These are phyloP conservation scores for Lodderomyces orthopsilosis DNA, from an alignment of 1,139 yeast genomes.

Conservation along the genomic window DNA sequence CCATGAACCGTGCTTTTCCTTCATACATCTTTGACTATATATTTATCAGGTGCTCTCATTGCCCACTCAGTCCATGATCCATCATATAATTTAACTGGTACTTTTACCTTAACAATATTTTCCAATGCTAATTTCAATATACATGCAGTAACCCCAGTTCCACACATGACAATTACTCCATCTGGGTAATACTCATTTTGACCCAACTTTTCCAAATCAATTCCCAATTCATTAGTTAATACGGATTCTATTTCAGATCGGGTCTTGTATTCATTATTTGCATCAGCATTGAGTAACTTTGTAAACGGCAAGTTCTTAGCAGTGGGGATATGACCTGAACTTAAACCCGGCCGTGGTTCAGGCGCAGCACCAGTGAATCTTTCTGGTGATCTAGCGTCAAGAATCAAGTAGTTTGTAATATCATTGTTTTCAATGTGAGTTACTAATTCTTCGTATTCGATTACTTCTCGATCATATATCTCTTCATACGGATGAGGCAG, in stretches of 20 bases:
- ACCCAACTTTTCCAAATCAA: slow-evolving; percentile 20
- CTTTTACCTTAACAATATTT: slow-evolving; percentile 55
- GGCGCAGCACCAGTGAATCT: slow-evolving; percentile 77
- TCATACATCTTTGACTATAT: slow-evolving; percentile 24
- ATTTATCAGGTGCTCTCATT: slow-evolving; percentile 39
- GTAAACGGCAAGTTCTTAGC: slow-evolving; percentile 75
- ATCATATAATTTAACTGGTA: slow-evolving; percentile 66
- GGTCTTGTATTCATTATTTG: slow-evolving; percentile 48
- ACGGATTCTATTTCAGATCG: slow-evolving; percentile 42
- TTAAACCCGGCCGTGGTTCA: slow-evolving; percentile 84
- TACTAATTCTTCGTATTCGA: slow-evolving; percentile 62
- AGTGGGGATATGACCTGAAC: slow-evolving; percentile 88
- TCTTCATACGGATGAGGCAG: slow-evolving; percentile 15
- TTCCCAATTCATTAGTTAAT: slow-evolving; percentile 38
- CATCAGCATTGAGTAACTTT: slow-evolving; percentile 46
- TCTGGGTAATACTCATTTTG: slow-evolving; percentile 22
- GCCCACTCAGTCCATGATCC: slow-evolving; percentile 91
- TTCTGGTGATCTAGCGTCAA: slow-evolving; percentile 79
- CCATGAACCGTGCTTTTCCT: not conserved
- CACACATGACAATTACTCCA: slow-evolving; percentile 85
- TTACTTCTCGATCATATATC: slow-evolving; percentile 48
- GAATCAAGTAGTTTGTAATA: slow-evolving; percentile 49
- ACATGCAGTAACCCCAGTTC: slow-evolving; percentile 93
- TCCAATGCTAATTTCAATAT: slow-evolving; percentile 57
- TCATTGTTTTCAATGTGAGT: slow-evolving; percentile 51